Conservation (phyloP, 257 asterid genomes). For the Solanum microdontum region DNA sequence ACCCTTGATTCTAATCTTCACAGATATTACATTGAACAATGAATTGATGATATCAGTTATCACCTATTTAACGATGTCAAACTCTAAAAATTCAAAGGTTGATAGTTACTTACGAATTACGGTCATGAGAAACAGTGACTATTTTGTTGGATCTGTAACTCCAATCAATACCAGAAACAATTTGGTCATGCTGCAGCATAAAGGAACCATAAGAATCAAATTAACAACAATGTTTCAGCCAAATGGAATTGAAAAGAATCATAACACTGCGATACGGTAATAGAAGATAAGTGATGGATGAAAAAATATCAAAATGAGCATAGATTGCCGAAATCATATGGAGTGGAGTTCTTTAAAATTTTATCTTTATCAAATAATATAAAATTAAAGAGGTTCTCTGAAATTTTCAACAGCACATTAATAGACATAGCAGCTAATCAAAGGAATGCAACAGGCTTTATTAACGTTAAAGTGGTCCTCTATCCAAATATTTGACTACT, state of each 20-base stretch:
- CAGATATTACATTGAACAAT: not conserved
- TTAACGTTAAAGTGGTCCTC: not conserved
- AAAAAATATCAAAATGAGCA: not conserved
- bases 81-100: not conserved
- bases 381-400: not conserved
- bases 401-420: not conserved
- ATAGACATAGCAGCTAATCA: not conserved
- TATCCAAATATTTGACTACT: not conserved
- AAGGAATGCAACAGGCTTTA: not conserved
- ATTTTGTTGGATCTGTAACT: conserved; percentile 65
- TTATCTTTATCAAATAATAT: not conserved
- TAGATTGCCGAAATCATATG: not conserved
- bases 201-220: conserved; percentile 12
- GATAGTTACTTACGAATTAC: conserved; percentile 81
- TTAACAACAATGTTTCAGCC: not conserved
- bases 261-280: not conserved
- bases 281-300: not conserved
- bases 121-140: conserved; percentile 96
- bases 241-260: not conserved
- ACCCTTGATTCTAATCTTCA: not conserved
- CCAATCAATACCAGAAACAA: conserved; percentile 98
- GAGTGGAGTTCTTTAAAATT: not conserved
- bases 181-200: conserved; percentile 88
- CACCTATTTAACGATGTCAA: not conserved
- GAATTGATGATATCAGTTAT: not conserved